Percentiles rank a stretch among this genome's conserved stretches.
Evolutionary conservation across 2,329 filamentous ascomycete species (phyloP).

Genomic region (Colletotrichum falcatum): DNA sequence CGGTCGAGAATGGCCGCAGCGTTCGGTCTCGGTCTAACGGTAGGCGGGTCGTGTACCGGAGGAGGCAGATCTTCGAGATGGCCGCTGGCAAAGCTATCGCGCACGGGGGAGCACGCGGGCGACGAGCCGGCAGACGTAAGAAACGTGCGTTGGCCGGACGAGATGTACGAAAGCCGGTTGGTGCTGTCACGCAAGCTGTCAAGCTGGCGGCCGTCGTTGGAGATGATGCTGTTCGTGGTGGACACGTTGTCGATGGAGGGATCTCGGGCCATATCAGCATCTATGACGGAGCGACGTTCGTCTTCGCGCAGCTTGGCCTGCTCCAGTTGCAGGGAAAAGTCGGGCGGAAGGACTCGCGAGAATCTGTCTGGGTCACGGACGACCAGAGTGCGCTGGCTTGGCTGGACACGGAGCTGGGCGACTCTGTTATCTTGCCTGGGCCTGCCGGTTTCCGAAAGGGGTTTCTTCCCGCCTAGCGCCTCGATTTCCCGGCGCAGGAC

Average conservation of each 20-base stretch:
- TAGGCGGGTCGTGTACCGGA: constrained; percentile 42
- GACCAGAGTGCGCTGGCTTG: constrained; percentile 61
- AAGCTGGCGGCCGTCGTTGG: constrained; percentile 69
- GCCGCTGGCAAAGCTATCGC: constrained; percentile 61
- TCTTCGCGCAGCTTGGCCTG: constrained; percentile 44
- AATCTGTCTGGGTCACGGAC: constrained; percentile 61
- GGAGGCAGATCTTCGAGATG: constrained; percentile 39
- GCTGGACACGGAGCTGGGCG: constrained; percentile 52
- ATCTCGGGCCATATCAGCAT: constrained; percentile 51
- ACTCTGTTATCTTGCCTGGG: constrained; percentile 56
- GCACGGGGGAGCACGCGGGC: constrained; percentile 66
- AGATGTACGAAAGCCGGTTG: constrained; percentile 69
- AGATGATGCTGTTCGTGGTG: constrained; percentile 67
- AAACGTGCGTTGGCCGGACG: constrained; percentile 70
- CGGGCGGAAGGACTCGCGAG: constrained; percentile 53
- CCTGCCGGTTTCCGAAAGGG: constrained; percentile 69
- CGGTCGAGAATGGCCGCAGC: constrained; percentile 63
- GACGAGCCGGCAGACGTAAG: constrained; percentile 71
- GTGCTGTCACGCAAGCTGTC: constrained; percentile 68
- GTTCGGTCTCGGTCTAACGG: constrained; percentile 61
- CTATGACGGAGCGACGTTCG: constrained; percentile 43
- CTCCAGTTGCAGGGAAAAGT: constrained; percentile 50
- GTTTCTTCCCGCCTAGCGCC: constrained; percentile 74
- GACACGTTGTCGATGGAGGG: constrained; percentile 66
- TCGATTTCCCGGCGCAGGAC: constrained; percentile 78